Conservation (phyloP, 148 eudicot species). For the Dianthus caryophyllus region DNA sequence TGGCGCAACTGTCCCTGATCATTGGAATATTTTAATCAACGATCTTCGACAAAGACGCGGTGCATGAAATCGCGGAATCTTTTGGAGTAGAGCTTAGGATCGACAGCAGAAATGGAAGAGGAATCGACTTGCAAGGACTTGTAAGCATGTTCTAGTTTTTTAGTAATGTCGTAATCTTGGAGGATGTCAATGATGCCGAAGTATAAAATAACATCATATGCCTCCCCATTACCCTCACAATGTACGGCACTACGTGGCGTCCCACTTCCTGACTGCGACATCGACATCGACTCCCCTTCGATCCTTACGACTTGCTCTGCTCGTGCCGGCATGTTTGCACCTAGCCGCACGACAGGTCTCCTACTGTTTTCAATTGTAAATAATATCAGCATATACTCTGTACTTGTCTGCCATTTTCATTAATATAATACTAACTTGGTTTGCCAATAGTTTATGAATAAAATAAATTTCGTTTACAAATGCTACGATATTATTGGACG, state of each 20-base stretch:
- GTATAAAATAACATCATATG: constrained; percentile 36
- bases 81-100: constrained; percentile 49
- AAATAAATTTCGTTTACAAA: not conserved
- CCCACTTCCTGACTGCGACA: constrained; percentile 26
- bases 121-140: constrained; percentile 47
- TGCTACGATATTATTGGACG: constrained; percentile 18
- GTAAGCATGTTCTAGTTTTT: constrained; percentile 46
- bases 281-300: constrained; percentile 23
- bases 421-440: not conserved
- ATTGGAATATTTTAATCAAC: constrained; percentile 7
- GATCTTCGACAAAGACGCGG: constrained; percentile 42
- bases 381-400: not conserved
- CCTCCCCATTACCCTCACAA: constrained; percentile 27
- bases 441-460: not conserved
- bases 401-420: not conserved
- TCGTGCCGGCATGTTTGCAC: constrained; percentile 53
- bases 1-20: not conserved
- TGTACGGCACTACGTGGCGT: constrained; percentile 27
- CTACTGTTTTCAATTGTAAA: constrained; percentile 14
- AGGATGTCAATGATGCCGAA: constrained; percentile 50
- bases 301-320: constrained; percentile 36
- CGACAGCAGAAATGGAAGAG: constrained; percentile 41
- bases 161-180: constrained; percentile 46
- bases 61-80: constrained; percentile 48
- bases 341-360: constrained; percentile 44